phyloP scores from a whole-genome alignment of 73 alveolate genomes.

The Paramecium biaurelia region DNA sequence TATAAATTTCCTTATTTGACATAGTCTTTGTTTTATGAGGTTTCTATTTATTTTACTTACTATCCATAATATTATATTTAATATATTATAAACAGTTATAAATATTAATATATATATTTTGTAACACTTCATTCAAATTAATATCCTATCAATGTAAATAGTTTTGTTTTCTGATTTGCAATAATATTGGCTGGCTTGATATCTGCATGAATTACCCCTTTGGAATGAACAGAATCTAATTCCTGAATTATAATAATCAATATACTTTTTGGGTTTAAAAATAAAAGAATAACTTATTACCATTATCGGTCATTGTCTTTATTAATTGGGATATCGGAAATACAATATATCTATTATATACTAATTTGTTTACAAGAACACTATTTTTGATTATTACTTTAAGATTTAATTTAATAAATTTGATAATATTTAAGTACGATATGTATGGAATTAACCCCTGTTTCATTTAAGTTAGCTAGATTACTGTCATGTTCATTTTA shows the following conservation, averaged over 20 bases:
- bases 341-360: background rate
- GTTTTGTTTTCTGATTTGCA: background rate
- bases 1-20: constrained; percentile 53
- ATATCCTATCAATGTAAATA: constrained; percentile 1
- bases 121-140: background rate
- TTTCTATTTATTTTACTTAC: background rate
- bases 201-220: constrained; percentile 60
- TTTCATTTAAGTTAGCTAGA: background rate
- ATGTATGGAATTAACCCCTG: background rate
- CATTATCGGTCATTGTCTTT: background rate
- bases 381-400: too few relatives aligned
- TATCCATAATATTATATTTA: background rate
- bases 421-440: background rate
- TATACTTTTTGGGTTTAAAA: background rate
- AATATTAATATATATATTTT: background rate
- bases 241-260: background rate
- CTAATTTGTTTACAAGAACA: background rate
- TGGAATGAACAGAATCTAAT: constrained; percentile 7
- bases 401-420: too few relatives aligned
- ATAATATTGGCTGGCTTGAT: constrained; percentile 61
- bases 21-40: constrained; percentile 7
- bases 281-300: background rate
- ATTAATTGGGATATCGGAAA: background rate
- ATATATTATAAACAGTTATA: background rate
- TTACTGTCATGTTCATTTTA: background rate